These are phyloP conservation scores for Paragyromitra xinjiangensis DNA, from an alignment of 495 filamentous ascomycete genomes.

Conservation along the genomic window DNA sequence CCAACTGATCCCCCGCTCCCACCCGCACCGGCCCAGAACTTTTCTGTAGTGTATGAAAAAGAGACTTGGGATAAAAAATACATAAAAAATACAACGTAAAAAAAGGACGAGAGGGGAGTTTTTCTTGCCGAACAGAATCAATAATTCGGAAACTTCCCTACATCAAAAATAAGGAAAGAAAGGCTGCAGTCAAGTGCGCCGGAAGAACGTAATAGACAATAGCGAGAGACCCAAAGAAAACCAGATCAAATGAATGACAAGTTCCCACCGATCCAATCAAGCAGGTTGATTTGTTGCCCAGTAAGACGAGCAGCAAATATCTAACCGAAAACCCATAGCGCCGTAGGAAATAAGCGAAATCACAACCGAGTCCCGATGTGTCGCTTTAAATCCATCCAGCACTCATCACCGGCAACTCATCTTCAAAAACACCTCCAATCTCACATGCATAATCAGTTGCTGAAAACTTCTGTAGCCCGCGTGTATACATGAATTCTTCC, in stretches of 20 bases:
- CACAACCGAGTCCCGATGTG: background rate
- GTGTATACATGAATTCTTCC: slow-evolving; percentile 69
- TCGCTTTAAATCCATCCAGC: slow-evolving; percentile 58
- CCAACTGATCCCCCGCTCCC: slow-evolving; percentile 27
- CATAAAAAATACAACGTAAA: slow-evolving; percentile 35
- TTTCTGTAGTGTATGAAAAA: slow-evolving; percentile 19
- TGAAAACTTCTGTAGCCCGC: slow-evolving; percentile 76
- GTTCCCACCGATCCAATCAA: slow-evolving; percentile 24
- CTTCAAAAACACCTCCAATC: slow-evolving; percentile 65
- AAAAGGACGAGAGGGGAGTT: slow-evolving; percentile 2
- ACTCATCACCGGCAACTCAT: slow-evolving; percentile 52
- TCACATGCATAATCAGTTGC: slow-evolving; percentile 86
- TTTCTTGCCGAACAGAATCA: slow-evolving; percentile 34
- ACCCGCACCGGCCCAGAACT: slow-evolving; percentile 31
- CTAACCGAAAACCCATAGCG: slow-evolving; percentile 44
- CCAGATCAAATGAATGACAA: slow-evolving; percentile 38
- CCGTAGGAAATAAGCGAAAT: slow-evolving; percentile 45
- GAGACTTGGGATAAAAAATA: slow-evolving; percentile 22
- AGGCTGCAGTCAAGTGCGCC: slow-evolving; percentile 27
- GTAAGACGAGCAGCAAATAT: slow-evolving; percentile 22
- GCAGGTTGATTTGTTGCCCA: slow-evolving; percentile 16
- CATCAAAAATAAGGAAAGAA: background rate
- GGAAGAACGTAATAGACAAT: slow-evolving; percentile 28
- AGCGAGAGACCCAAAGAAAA: slow-evolving; percentile 23
- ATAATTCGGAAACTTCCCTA: slow-evolving; percentile 30